Evolutionary conservation across 2,329 filamentous ascomycete genomes (phyloP), one percentile per base, ranked within the genome.

Genomic region (Paecilomyces niveus): DNA sequence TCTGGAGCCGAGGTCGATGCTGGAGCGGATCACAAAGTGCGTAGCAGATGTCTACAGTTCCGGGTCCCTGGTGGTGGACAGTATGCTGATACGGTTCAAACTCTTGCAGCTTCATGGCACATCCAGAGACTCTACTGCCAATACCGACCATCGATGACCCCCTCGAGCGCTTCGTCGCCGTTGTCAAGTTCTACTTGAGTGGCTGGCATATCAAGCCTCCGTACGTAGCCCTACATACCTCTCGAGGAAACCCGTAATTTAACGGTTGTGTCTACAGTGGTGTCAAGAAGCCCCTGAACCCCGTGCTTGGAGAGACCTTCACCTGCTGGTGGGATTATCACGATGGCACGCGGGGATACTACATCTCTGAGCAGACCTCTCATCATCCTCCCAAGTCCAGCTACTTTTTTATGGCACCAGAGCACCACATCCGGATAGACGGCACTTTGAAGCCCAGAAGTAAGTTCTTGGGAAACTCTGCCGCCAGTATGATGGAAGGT

Each of bases 191-290:
- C 75, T 99, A 99, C 75, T 81, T 99, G 52, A 96, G 92, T 74
- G 94, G 94, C 68, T 99, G 94, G 94, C 94, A 99, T 74, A 97
- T 99, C 72, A 94, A 93, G 76, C 94, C 94, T 70, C 89, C 92
- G 91, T 96, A 84, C 70, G 89, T 82, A 35, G 15, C 6, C 13
- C 39, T 24, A 11, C 29, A 6, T 24, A 21, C 3, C 21, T 29
- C 11, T n/a, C 1, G 15, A 24, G 1, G 54, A 18, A 31, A 18
- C 18, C 32, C 4, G 15, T 24, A 9, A n/a, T 26, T n/a, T 3
- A 53, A 58, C 57, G 51, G 57, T 39, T 11, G 26, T 22, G 53
- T 58, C 60, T 66, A 63, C 66, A 96, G 92, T 67, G 94, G 94
- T 62, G 94, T 99, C 67, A 99, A 99, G 81, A 99, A 99, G 73